phyloP scores from a whole-genome alignment of 1,284 basidiomycete genomes.

The Leccinum subrobustum region DNA sequence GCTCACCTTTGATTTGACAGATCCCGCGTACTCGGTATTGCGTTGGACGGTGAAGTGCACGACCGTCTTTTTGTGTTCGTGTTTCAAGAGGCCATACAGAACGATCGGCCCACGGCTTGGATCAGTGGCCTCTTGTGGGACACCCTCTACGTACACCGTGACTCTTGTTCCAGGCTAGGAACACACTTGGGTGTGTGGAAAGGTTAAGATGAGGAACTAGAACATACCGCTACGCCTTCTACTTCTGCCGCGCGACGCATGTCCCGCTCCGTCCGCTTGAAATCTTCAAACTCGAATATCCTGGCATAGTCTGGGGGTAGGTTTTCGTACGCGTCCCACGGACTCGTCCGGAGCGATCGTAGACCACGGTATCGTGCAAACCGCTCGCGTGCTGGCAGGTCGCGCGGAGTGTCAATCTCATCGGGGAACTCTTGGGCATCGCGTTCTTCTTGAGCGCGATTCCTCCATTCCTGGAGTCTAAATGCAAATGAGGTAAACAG shows the following conservation, averaged over 20 bases:
- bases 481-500: constrained; percentile 10
- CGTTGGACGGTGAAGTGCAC: constrained; percentile 92
- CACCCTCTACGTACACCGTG: constrained; percentile 69
- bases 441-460: constrained; percentile 66
- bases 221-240: constrained; percentile 60
- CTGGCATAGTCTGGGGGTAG: constrained; percentile 91
- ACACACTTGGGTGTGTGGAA: neutral
- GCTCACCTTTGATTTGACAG: constrained; percentile 82
- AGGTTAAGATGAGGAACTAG: neutral
- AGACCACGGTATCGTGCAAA: constrained; percentile 94
- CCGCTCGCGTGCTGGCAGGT: constrained; percentile 80
- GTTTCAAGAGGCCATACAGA: constrained; percentile 84
- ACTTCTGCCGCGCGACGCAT: constrained; percentile 67
- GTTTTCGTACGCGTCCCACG: constrained; percentile 98
- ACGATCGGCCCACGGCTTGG: constrained; percentile 53
- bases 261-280: constrained; percentile 79
- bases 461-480: constrained; percentile 71
- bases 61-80: constrained; percentile 96
- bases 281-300: constrained; percentile 98
- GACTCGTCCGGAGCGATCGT: constrained; percentile 90
- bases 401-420: constrained; percentile 95
- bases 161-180: constrained; percentile 80
- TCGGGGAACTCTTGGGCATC: constrained; percentile 91
- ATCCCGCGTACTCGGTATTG: constrained; percentile 91
- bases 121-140: constrained; percentile 54